Percentiles rank a stretch among this genome's conserved stretches.
These are phyloP conservation scores for Cymbopogon flexuosus DNA, from an alignment of 202 grass and related monocot genomes.

Conservation along the genomic window DNA sequence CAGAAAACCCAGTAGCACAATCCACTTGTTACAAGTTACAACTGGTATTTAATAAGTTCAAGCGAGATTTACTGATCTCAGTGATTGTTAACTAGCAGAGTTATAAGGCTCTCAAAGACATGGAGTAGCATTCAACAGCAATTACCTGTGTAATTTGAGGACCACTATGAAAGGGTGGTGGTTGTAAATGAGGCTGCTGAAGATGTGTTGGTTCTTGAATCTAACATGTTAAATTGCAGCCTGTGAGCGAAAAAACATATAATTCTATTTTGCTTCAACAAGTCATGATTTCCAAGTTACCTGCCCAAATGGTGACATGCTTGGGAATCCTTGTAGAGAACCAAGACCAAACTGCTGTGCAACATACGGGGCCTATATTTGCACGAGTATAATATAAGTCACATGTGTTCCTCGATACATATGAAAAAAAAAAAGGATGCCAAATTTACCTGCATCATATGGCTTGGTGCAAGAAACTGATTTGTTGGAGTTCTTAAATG, in stretches of 20 bases:
- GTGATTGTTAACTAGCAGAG: background rate
- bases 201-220: constrained; percentile 61
- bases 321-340: constrained; percentile 64
- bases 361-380: constrained; percentile 59
- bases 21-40: background rate
- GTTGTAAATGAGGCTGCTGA: constrained; percentile 59
- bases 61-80: background rate
- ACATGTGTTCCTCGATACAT: background rate
- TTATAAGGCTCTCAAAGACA: background rate
- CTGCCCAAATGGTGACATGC: constrained; percentile 75
- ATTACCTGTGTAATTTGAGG: constrained; percentile 62
- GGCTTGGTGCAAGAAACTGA: constrained; percentile 61
- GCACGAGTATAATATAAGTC: background rate
- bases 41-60: background rate
- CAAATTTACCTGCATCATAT: constrained; percentile 80
- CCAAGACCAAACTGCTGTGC: constrained; percentile 63
- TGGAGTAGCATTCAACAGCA: background rate
- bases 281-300: constrained; percentile 38
- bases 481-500: constrained; percentile 55
- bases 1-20: background rate
- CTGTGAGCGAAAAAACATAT: background rate
- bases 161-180: constrained; percentile 57
- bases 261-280: constrained; percentile 5
- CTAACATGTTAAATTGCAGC: constrained; percentile 30
- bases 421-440: background rate